These are phyloP conservation scores for Aureobasidium sp. DNA, from an alignment of 2,329 filamentous ascomycete genomes.

Conservation along the genomic window DNA sequence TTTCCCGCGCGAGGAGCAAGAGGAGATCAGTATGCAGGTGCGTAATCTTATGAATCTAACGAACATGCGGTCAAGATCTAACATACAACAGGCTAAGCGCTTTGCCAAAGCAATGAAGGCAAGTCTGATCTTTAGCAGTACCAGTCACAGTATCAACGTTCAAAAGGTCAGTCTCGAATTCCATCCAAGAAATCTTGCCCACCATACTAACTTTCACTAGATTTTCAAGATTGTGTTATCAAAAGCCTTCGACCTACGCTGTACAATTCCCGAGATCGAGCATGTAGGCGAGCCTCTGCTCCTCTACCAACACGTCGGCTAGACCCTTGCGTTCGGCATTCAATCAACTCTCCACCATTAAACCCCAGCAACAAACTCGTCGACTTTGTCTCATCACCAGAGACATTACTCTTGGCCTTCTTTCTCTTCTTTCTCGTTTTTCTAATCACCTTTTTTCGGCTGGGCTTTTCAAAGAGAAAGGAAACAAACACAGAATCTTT, in stretches of 20 bases:
- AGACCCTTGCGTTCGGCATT: neutral
- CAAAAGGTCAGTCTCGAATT: conserved; percentile 63
- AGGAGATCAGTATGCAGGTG: conserved; percentile 96
- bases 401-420: neutral
- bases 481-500: conserved; percentile 4
- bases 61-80: neutral
- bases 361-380: neutral
- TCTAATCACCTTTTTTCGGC: conserved; percentile 6
- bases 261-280: conserved; percentile 98
- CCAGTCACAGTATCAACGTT: conserved; percentile 98
- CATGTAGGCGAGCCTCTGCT: conserved; percentile 93
- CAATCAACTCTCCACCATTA: too few species aligned
- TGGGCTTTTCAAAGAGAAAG: conserved; percentile 1
- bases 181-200: neutral
- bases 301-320: conserved; percentile 55
- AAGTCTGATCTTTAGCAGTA: conserved; percentile 95
- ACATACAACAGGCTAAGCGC: conserved; percentile 60
- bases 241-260: conserved; percentile 97
- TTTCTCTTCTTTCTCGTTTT: neutral
- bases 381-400: neutral
- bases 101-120: conserved; percentile 99
- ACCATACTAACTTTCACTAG: conserved; percentile 38
- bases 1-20: conserved; percentile 92
- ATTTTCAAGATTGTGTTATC: conserved; percentile 99
- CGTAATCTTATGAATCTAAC: conserved; percentile 14